Conservation (phyloP, 345 rosid species). For the Noccaea caerulescens region DNA sequence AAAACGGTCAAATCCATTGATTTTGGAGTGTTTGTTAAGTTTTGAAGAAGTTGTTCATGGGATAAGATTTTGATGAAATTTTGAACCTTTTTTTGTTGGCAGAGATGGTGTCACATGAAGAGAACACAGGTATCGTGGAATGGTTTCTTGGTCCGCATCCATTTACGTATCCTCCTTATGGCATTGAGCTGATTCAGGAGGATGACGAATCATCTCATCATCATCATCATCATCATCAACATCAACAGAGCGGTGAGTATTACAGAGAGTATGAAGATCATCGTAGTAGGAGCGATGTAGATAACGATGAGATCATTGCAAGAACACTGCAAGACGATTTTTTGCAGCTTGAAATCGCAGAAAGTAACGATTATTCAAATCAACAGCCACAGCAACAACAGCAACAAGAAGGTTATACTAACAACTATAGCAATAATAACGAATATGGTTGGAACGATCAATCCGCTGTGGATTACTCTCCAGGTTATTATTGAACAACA, state of each 20-base stretch:
- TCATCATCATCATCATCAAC: slow-evolving; percentile 40
- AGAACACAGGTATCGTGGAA: slow-evolving; percentile 45
- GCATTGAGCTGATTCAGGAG: slow-evolving; percentile 50
- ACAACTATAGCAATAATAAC: slow-evolving; percentile 41
- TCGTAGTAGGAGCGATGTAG: slow-evolving; percentile 51
- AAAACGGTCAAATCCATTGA: slow-evolving; percentile 3
- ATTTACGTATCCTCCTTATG: slow-evolving; percentile 55
- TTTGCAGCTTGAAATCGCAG: slow-evolving; percentile 69
- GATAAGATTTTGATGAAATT: slow-evolving; percentile 28
- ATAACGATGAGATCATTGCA: slow-evolving; percentile 88
- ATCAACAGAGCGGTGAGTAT: slow-evolving; percentile 43
- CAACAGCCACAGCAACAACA: slow-evolving; percentile 36
- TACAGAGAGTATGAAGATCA: slow-evolving; percentile 55
- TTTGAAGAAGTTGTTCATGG: slow-evolving; percentile 1
- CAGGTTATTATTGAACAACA: slow-evolving; percentile 50
- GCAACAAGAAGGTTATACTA: slow-evolving; percentile 42
- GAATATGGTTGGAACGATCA: slow-evolving; percentile 53
- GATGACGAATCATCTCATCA: slow-evolving; percentile 18
- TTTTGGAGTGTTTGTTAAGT: slow-evolving; percentile 17
- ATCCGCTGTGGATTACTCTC: slow-evolving; percentile 46
- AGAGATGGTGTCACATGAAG: slow-evolving; percentile 47
- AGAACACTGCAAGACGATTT: slow-evolving; percentile 85
- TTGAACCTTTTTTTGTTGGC: background rate
- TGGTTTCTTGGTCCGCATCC: slow-evolving; percentile 77
- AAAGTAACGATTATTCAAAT: slow-evolving; percentile 51